Percentiles rank a stretch among this genome's conserved stretches.
Evolutionary conservation across 2,329 filamentous ascomycete genomes (phyloP).

Genomic region (Alternaria triticimaculans): DNA sequence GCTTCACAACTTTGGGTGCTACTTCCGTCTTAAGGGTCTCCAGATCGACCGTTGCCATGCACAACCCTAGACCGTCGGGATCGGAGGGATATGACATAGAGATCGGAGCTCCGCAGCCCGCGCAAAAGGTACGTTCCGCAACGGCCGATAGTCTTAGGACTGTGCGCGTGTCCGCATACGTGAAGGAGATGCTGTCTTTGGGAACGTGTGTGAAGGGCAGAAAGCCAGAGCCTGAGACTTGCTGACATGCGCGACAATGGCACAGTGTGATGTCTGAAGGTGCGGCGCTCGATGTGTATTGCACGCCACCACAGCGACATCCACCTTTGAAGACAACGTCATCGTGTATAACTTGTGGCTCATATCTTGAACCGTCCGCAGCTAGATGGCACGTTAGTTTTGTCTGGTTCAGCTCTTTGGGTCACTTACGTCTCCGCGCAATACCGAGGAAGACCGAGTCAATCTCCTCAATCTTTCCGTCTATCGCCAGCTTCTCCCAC

Average conservation of each 20-base stretch:
- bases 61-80: conserved; percentile 43
- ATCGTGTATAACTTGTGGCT: conserved; percentile 10
- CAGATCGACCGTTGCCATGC: conserved; percentile 53
- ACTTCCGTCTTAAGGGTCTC: conserved; percentile 42
- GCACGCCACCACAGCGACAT: conserved; percentile 54
- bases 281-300: conserved; percentile 48
- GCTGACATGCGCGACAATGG: conserved; percentile 59
- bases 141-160: conserved; percentile 47
- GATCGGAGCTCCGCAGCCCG: conserved; percentile 55
- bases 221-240: conserved; percentile 55
- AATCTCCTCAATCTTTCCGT: conserved; percentile 48
- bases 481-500: conserved; percentile 47
- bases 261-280: conserved; percentile 52
- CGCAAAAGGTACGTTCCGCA: conserved; percentile 56
- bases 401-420: not conserved
- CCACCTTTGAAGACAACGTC: conserved; percentile 48
- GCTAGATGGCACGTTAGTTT: conserved; percentile 22
- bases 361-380: conserved; percentile 33
- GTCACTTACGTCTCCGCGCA: conserved; percentile 40
- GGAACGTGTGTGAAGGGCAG: conserved; percentile 53
- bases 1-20: conserved; percentile 39
- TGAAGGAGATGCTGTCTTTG: conserved; percentile 44
- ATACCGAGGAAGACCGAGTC: conserved; percentile 50
- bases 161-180: conserved; percentile 36
- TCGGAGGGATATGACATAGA: conserved; percentile 51